Percentiles rank a stretch among this genome's conserved stretches.
Conservation (phyloP, 2,329 filamentous ascomycete species). For the Fusarium sp. region DNA sequence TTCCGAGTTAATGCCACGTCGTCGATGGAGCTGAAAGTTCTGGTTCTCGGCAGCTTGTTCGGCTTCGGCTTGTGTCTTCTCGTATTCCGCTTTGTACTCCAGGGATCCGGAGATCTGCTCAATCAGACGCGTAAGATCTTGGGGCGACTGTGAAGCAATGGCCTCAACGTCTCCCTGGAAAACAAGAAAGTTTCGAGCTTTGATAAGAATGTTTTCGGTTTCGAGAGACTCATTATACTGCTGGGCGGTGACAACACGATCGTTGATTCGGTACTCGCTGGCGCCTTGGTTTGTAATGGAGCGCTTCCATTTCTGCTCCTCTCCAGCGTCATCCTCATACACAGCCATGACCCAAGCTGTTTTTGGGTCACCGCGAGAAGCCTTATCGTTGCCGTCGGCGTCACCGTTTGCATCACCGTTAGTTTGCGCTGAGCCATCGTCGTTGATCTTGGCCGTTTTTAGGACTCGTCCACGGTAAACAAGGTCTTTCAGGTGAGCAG, state of each 20-base stretch:
- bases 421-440: conserved; percentile 80
- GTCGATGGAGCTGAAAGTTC: conserved; percentile 86
- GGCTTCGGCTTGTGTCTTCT: conserved; percentile 85
- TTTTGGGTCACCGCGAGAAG: conserved; percentile 85
- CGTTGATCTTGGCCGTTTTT: conserved; percentile 91
- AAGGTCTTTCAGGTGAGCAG: conserved; percentile 91
- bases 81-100: conserved; percentile 95
- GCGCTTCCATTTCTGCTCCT: conserved; percentile 96
- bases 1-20: conserved; percentile 95
- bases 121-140: conserved; percentile 91
- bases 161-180: conserved; percentile 99
- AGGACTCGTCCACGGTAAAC: conserved; percentile 96
- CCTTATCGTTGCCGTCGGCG: conserved; percentile 70
- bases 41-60: conserved; percentile 91
- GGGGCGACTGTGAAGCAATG: conserved; percentile 94
- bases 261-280: conserved; percentile 98
- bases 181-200: conserved; percentile 96
- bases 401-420: conserved; percentile 74
- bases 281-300: conserved; percentile 88
- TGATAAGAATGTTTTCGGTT: conserved; percentile 95
- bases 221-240: conserved; percentile 96
- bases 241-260: conserved; percentile 85
- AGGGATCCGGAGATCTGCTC: conserved; percentile 98
- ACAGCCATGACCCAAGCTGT: conserved; percentile 99
- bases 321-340: conserved; percentile 95